Evolutionary conservation across 83 land plant species (phyloP), one percentile per base, ranked within the genome.

Genomic region (Diphasiastrum complanatum): DNA sequence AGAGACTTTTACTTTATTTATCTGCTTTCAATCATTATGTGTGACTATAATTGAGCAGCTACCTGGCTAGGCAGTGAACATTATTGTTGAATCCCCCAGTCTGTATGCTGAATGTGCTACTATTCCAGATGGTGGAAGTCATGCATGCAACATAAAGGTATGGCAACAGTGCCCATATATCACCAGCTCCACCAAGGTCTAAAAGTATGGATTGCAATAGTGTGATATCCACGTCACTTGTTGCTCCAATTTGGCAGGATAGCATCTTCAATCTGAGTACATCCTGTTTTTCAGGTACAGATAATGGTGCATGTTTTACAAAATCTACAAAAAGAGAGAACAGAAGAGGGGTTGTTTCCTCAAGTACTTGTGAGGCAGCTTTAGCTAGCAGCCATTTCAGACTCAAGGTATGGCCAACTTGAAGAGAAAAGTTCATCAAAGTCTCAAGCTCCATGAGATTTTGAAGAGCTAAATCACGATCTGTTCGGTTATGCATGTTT

Each of bases 71-170:
- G 64, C 97, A 95, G 51, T 95, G 87, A 16, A 95, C 78, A 60
- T 95, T 95, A 61, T 83, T 90, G 72, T 77, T 86, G 63, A 95
- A 90, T 34, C 97, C 99, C 19, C 99, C 99, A 45, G 78, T 84
- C 30, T 79, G 79, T 33, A 85, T 75, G 79, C 71, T 78, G 67
- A 80, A 90, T 23, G 76, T 71, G 65, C 91, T 75, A 1, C 76
- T 69, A 64, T 63, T 82, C 99, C 99, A 95, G 36, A 95, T 72
- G 26, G 59, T 81, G 5, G 99, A 90, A 3, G 83, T 79, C 97
- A 95, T 95, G 73, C 79, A 87, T 3, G 81, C 72, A 46, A 88
- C 85, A 68, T 75, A 87, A n/a, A 95, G 64, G 60, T 82, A 87
- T n/a, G 99, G 99, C 43, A 91, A 63, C 52, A 95, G 73, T 45